Conservation (phyloP, 2,329 filamentous ascomycete species). For the Penicillium verrucosum region DNA sequence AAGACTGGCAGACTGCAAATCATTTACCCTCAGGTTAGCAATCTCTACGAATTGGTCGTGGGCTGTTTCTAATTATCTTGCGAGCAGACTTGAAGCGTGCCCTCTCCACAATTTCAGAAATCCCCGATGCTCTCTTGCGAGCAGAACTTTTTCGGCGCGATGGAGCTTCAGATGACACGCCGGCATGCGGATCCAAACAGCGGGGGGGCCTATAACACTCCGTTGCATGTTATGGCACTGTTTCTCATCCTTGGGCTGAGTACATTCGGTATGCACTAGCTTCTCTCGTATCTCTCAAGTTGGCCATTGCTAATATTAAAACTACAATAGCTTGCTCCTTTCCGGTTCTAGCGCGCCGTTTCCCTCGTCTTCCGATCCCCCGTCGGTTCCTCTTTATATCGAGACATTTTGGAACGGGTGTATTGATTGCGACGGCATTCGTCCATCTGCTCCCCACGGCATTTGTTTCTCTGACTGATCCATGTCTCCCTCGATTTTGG, state of each 20-base stretch:
- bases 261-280: conserved; percentile 36
- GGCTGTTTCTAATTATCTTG: background rate
- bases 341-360: conserved; percentile 58
- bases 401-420: conserved; percentile 58
- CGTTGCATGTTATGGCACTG: conserved; percentile 65
- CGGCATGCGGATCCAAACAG: conserved; percentile 37
- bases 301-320: conserved; percentile 8
- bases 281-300: background rate
- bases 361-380: conserved; percentile 59
- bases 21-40: conserved; percentile 15
- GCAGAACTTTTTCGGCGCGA: conserved; percentile 33
- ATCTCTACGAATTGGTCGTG: background rate
- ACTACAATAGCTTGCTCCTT: conserved; percentile 55
- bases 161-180: conserved; percentile 20
- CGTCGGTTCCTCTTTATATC: conserved; percentile 58
- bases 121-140: conserved; percentile 34
- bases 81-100: conserved; percentile 20
- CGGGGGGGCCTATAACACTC: conserved; percentile 58
- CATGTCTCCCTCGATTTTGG: conserved; percentile 73
- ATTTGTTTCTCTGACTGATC: conserved; percentile 58
- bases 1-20: conserved; percentile 13
- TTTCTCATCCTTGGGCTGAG: conserved; percentile 61
- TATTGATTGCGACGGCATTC: conserved; percentile 57
- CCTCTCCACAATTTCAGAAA: conserved; percentile 26
- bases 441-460: conserved; percentile 62